Conservation (phyloP, 495 filamentous ascomycete species). For the Neurospora cerealis region DNA sequence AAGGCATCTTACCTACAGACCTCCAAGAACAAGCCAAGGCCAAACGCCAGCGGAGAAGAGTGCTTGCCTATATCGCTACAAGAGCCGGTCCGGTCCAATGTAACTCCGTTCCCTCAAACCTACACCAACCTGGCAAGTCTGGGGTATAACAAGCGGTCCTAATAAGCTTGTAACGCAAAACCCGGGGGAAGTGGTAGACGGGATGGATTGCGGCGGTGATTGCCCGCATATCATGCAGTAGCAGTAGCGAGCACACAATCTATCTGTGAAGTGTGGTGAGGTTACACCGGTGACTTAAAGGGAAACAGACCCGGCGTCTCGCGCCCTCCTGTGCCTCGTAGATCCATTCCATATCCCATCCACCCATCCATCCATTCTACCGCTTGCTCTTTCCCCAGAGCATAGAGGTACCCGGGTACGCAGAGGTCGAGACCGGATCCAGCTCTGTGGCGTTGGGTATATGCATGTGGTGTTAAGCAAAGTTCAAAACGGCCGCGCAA, state of each 20-base stretch:
- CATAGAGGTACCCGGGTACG: neutral
- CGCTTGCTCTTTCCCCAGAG: neutral
- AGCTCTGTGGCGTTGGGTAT: neutral
- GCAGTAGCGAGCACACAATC: neutral
- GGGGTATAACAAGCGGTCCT: neutral
- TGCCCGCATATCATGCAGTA: neutral
- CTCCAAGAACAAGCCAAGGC: neutral
- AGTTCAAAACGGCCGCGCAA: neutral
- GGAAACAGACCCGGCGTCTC: neutral
- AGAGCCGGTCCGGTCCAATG: neutral
- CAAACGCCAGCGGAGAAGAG: neutral
- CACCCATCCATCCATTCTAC: neutral
- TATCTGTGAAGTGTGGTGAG: neutral
- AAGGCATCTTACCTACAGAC: neutral
- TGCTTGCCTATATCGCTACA: neutral
- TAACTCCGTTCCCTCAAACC: neutral
- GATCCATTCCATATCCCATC: neutral
- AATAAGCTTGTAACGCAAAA: neutral
- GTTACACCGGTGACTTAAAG: neutral
- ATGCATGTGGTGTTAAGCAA: neutral
- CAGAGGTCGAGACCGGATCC: neutral
- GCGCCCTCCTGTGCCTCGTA: neutral
- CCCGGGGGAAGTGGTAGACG: neutral
- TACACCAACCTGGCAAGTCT: neutral
- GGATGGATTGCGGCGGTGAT: neutral